These are phyloP conservation scores for Aspergillus sergii DNA, from an alignment of 2,329 filamentous ascomycete genomes.

Conservation along the genomic window DNA sequence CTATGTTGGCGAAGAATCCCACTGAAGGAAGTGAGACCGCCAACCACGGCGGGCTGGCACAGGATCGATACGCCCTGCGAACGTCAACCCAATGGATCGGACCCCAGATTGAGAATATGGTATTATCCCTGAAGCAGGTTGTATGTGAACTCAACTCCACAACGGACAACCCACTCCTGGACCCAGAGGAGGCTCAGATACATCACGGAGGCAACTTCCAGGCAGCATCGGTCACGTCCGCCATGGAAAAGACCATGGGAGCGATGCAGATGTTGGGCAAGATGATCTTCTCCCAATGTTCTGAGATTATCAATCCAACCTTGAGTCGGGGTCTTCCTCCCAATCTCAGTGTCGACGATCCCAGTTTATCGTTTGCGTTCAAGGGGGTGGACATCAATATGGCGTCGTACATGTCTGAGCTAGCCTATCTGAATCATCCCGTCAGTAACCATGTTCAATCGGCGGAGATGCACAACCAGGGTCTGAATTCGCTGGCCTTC, in stretches of 20 bases:
- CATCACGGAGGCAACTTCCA: conserved; percentile 70
- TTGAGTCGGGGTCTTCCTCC: conserved; percentile 64
- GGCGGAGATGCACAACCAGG: conserved; percentile 69
- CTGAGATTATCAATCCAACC: conserved; percentile 63
- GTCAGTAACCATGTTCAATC: conserved; percentile 64
- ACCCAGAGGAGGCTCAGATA: conserved; percentile 45
- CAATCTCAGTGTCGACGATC: conserved; percentile 63
- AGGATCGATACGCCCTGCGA: conserved; percentile 67
- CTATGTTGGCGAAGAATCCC: conserved; percentile 42
- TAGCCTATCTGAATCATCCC: conserved; percentile 63
- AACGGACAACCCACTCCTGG: conserved; percentile 66
- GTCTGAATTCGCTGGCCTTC: conserved; percentile 65
- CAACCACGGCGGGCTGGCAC: conserved; percentile 43
- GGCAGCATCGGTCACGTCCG: conserved; percentile 62
- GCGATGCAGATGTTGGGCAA: conserved; percentile 58
- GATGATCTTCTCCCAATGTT: conserved; percentile 63
- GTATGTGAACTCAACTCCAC: conserved; percentile 65
- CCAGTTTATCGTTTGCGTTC: conserved; percentile 58
- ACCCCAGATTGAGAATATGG: conserved; percentile 65
- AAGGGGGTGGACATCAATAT: conserved; percentile 69
- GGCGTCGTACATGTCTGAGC: conserved; percentile 64
- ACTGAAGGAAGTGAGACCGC: not conserved
- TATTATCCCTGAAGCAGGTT: conserved; percentile 60
- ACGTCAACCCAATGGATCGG: conserved; percentile 70
- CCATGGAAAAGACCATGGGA: conserved; percentile 62